Base-by-base conservation (phyloP, 306 rosid genomes). In the Heteromeles arbutifolia region DNA sequence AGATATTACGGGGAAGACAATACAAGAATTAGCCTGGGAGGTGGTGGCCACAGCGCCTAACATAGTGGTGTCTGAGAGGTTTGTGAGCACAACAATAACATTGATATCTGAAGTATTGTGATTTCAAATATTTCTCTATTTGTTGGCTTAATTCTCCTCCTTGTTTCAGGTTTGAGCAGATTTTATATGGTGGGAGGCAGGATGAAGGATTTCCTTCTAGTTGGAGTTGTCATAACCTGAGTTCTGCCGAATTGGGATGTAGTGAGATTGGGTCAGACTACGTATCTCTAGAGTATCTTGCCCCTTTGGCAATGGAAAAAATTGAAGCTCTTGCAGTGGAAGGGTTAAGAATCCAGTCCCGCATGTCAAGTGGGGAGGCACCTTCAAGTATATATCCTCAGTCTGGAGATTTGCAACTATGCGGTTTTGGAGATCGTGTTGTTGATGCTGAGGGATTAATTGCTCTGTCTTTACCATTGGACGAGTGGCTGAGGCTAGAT, bases 401-500 rank as follows among this genome's bases (percentile, higher is more conserved):
- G 43, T 52, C 73, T 72, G 84, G 70, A 70, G 77, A 72, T 22
- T 57, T 77, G 70, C 81, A 74, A 43, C 63, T 57, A 41, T 58
- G 65, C 41, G 74, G 69, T 70, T 57, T 39, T 74, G 70, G 69
- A 73, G 76, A 79, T 57, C 12, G 17, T 73, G 74, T 70, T 52
- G 71, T 73, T 24, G 65, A 78, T 53, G 70, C 70, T 53, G 81
- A 72, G 43, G 88, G 62, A 76, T 76, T 90, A 76, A 66, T 90
- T 84, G 84, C 68, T 80, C 83, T 87, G 44, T 87, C 91, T 45
- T 45, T 92, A 66, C 73, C 90, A 71, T 71, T 90, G 74, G 89
- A 92, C 66, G 83, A 87, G 56, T 92, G 97, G 97, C 73, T 86
- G 80, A 88, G 82, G 78, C 76, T 90, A 53, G 97, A 92, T 84